Evolutionary conservation across 2,329 filamentous ascomycete species (phyloP), one percentile per base, ranked within the genome.

Genomic region (Diplodia intermedia): DNA sequence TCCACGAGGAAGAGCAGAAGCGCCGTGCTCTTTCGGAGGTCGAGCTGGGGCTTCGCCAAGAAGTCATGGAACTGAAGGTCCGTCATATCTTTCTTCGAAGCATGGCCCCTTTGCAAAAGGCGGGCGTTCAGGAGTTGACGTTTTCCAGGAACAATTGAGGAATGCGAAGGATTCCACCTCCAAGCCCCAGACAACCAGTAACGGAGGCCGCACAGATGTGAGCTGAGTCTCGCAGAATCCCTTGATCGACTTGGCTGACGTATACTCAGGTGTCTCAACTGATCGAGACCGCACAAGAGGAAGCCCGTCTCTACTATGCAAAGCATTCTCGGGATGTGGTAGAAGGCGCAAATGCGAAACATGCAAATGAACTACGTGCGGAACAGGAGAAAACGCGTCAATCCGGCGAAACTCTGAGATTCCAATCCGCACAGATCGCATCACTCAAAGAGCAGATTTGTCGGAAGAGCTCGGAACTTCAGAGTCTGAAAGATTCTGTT

Each of bases 361-460:
- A 65, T 23, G 62, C n/a, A 3, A 65, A 65, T 23, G 36, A 29
- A 18, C 36, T 65, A 3, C 5, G 55, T 14, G 36, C 40, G 7
- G 52, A 65, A 23, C n/a, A 4, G 20, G 6, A 29, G 5, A 65
- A 65, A 47, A 4, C 11, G 18, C n/a, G n/a, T 9, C 18, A 26
- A 38, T 20, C 38, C 12, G 15, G 36, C n/a, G 62, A n/a, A 2
- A 55, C 4, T 6, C n/a, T 55, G 7, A 23, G 8, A 31, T 33
- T 23, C 5, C 60, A 49, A 26, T 20, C 60, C 31, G 9, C 29
- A 6, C 29, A 63, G 20, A 52, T 52, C 11, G 47, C 47, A n/a
- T 23, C 60, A n/a, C 60, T 63, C 29, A 63, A 52, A 15, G 60
- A 52, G 11, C 31, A 63, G 33, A 52, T 63, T 18, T 47, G 31